Base-by-base conservation (phyloP, 345 rosid species). In the Pelargonium nanum region DNA sequence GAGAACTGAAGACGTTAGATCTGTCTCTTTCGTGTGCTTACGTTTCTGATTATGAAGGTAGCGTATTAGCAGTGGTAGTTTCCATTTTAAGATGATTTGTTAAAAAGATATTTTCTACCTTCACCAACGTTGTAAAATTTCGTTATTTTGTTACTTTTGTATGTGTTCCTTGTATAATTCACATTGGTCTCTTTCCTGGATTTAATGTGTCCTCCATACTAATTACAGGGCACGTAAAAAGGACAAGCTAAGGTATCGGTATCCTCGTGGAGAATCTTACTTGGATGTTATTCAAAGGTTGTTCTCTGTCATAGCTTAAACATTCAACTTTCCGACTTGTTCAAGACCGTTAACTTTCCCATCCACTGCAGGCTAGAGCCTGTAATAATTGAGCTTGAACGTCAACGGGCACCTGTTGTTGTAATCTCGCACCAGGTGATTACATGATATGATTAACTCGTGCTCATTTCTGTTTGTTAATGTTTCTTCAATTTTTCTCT, bases 201-300 rank as follows among this genome's bases (percentile, higher is more conserved):
- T n/a, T 34, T 24, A 30, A 23, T 50, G 10, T 61, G 32, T 51
- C 12, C 28, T 24, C 62, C 34, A 54, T 55, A 34, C 19, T 22
- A 55, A 23, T 63, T 66, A 30, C 69, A 94, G 99, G 73, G 71
- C 91, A 62, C 89, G 99, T 58, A 65, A 74, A 68, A 90, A 94
- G 75, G 99, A 94, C 79, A 94, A 94, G 68, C 77, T 94, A 60
- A 80, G 99, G 60, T 94, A 88, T 63, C 74, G 97, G 55, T 94
- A 88, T 79, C 97, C 99, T 68, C 96, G 99, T n/a, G 97, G 99
- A 66, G 99, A 94, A 73, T 94, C 99, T 55, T 94, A 94, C 68
- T 85, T 94, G 23, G 99, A 94, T 85, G 97, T 94, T 66, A 94
- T 94, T 61, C 99, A 94, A 76, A 86, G 99, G 99, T 94, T 58